Base-by-base conservation (phyloP, 2,329 filamentous ascomycete species). In the Zymoseptoria crescenta region DNA sequence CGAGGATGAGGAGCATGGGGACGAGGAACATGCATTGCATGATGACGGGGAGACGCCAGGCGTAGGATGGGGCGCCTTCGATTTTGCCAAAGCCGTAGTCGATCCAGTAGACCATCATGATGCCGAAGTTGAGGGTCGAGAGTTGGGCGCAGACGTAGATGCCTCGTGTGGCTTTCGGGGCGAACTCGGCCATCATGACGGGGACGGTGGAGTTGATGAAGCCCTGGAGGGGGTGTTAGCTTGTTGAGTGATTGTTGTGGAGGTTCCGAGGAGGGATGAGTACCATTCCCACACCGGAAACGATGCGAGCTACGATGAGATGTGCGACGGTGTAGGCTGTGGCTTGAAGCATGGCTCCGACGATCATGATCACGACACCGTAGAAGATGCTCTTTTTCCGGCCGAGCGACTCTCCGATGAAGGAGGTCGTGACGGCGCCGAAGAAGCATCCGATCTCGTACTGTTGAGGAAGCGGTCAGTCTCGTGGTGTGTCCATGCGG, bases 101-200 rank as follows among this genome's bases (percentile, higher is more conserved):
- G 58, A 79, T 74, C 76, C 77, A 79, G 61, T 79, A 79, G 1
- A 75, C 73, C 28, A 79, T 63, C 54, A 75, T 73, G 54, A 78
- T 77, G 1, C 75, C 77, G 16, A 79, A 74, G 60, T 79, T 80
- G 19, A 80, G 72, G 0, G 77, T 79, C 0, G 77, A 77, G 3
- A 80, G 67, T 59, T 80, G 78, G 16, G 76, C 75, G 59, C 77
- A 79, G 56, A 79, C 77, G 60, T 74, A 70, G 69, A 76, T 57
- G 41, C 69, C 69, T 35, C 69, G 53, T 1, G 69, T 68, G 1
- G 69, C 67, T 51, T 72, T 70, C 9, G 69, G 69, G 1, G 64
- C 64, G 59, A 69, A 72, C n/a, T 80, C 79, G 1, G 77, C 68
- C 52, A 78, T 75, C 52, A 75, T 70, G 5, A 79, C 75, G 1